A percentile compares a stretch with the other conserved stretches of the same genome.
These are phyloP conservation scores for Leccinum subgranulosum DNA, from an alignment of 768 basidiomycete genomes.

Conservation along the genomic window DNA sequence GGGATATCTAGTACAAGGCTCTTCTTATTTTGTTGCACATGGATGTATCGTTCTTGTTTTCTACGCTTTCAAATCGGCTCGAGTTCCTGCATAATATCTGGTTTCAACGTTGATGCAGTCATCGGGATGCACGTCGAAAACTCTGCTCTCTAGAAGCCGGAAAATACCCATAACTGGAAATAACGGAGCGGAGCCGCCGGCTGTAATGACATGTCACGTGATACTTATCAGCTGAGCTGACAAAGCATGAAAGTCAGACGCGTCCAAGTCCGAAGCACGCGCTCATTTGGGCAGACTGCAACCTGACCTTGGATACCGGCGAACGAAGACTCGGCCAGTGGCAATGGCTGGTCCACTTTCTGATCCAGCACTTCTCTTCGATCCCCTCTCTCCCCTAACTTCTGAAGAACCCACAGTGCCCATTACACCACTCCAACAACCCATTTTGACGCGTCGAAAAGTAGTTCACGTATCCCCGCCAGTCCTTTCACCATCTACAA, in stretches of 20 bases:
- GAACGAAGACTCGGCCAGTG: not conserved
- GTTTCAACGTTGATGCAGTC: no score
- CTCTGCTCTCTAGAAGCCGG: no score
- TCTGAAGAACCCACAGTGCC: slow-evolving; percentile 4
- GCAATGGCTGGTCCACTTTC: slow-evolving; percentile 15
- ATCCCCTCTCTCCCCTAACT: slow-evolving; percentile 17
- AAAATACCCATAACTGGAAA: no score
- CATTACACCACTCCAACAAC: slow-evolving; percentile 3
- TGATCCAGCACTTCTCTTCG: slow-evolving; percentile 18
- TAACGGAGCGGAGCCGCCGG: no score
- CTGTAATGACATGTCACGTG: slow-evolving; percentile 8
- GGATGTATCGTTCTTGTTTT: no score
- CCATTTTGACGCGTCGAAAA: slow-evolving; percentile 10
- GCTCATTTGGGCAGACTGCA: not conserved
- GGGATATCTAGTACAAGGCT: no score
- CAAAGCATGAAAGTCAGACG: slow-evolving; percentile 5
- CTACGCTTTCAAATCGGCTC: no score
- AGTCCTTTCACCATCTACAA: slow-evolving; percentile 35
- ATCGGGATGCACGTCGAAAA: no score
- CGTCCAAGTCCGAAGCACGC: slow-evolving; percentile 1
- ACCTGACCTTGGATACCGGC: not conserved
- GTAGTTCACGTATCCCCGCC: slow-evolving; percentile 39
- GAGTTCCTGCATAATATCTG: no score
- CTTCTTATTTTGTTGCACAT: no score
- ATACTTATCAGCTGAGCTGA: not conserved